These are phyloP conservation scores for Pisolithus marmoratus DNA, from an alignment of 768 basidiomycete genomes.

Conservation along the genomic window DNA sequence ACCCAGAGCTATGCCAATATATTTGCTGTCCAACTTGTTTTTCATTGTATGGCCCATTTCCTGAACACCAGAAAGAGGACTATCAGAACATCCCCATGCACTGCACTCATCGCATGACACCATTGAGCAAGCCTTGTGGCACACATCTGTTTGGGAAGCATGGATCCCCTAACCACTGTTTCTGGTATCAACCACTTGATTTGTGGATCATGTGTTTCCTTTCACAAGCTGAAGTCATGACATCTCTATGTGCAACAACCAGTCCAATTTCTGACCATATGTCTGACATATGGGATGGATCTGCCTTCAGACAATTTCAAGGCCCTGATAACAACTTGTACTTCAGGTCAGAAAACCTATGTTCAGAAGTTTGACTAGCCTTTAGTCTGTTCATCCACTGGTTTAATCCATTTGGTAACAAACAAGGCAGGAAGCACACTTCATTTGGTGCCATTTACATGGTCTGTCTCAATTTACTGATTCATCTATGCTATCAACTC, in stretches of 20 bases:
- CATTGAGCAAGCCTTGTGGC: slow-evolving; percentile 9
- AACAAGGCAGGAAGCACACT: slow-evolving; percentile 24
- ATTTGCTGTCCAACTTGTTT: slow-evolving; percentile 27
- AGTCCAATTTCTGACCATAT: background rate
- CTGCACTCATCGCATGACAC: slow-evolving; percentile 13
- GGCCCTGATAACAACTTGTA: slow-evolving; percentile 24
- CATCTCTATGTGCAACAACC: background rate
- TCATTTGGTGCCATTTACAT: slow-evolving; percentile 27
- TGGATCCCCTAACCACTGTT: slow-evolving; percentile 5
- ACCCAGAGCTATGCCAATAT: slow-evolving; percentile 11
- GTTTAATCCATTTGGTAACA: slow-evolving; percentile 32
- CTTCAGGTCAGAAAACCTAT: slow-evolving; percentile 2
- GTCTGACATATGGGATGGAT: slow-evolving; percentile 23
- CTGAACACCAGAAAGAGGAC: background rate
- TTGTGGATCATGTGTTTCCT: slow-evolving; percentile 23
- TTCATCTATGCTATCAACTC: slow-evolving; percentile 20
- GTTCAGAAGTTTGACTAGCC: slow-evolving; percentile 15
- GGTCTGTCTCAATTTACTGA: slow-evolving; percentile 26
- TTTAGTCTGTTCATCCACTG: slow-evolving; percentile 32
- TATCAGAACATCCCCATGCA: slow-evolving; percentile 10
- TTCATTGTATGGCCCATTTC: slow-evolving; percentile 11
- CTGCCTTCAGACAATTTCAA: slow-evolving; percentile 17
- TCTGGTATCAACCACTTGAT: slow-evolving; percentile 22
- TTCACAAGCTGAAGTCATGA: slow-evolving; percentile 18
- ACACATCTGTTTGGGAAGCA: background rate